Base-by-base conservation (phyloP, 768 basidiomycete genomes). In the Calocera cornea region DNA sequence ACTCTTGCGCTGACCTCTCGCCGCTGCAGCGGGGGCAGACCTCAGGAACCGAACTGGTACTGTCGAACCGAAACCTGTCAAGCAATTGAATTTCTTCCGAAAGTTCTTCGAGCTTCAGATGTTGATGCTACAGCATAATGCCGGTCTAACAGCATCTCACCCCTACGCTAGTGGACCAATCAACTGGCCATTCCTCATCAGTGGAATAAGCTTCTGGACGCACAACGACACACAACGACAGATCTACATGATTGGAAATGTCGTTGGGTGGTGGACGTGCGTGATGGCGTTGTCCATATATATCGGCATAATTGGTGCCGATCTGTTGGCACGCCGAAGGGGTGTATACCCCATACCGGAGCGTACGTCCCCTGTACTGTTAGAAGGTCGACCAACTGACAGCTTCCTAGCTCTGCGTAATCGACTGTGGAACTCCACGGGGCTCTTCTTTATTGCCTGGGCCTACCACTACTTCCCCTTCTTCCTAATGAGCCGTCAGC, bases 191-290 rank as follows among this genome's bases (percentile, higher is more conserved):
- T 98, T 98, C 86, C 83, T 94, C 41, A 78, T 97, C 33, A 92
- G 82, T 70, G 97, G 97, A 64, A 98, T 99, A 79, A 95, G 92
- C 74, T 98, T 98, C 83, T 99, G 97, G 97, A 99, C 97, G 2
- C 82, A 90, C 72, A 87, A 82, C 67, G 87, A 88, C 5, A 80
- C 81, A 12, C 87, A 91, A 74, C 87, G 90, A 76, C 97, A 99
- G 77, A 94, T 99, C 65, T 99, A 99, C 78, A 82, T 98, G 68
- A 90, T 95, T 72, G 97, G 97, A 29, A 99, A 99, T 76, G 76
- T 97, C 64, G 76, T 92, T 70, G 90, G 92, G 14, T 98, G 95
- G 94, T 97, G 95, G 92, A 83, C 88, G 1, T 93, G 92, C 77
- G 87, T 90, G 41, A 81, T 95, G 34, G 87, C 89, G 0, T 76